These are phyloP conservation scores for Kwoniella mangroviensis DNA, from an alignment of 768 basidiomycete genomes.

Conservation along the genomic window DNA sequence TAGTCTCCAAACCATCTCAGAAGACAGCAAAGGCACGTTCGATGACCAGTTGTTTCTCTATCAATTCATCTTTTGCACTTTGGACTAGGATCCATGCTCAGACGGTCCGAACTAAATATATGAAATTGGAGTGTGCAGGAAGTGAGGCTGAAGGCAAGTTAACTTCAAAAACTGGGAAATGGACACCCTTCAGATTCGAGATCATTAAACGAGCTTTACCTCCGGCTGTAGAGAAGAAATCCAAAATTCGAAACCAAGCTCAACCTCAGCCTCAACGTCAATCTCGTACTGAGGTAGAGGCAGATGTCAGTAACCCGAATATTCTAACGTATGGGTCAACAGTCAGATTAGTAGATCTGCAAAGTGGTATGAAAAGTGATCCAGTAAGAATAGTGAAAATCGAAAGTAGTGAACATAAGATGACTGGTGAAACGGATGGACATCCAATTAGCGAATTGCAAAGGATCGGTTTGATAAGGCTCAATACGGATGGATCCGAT, in stretches of 20 bases:
- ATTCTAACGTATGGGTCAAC: slow-evolving; percentile 83
- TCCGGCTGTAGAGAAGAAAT: not conserved
- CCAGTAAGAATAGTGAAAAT: slow-evolving; percentile 89
- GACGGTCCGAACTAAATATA: slow-evolving; percentile 95
- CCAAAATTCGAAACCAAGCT: not conserved
- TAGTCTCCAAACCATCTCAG: slow-evolving; percentile 89
- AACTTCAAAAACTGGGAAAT: slow-evolving; percentile 77
- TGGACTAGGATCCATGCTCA: slow-evolving; percentile 97
- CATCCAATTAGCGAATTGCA: slow-evolving; percentile 96
- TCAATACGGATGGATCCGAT: slow-evolving; percentile 67
- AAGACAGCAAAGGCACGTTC: slow-evolving; percentile 90
- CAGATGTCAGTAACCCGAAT: slow-evolving; percentile 13
- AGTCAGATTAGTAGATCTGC: slow-evolving; percentile 80
- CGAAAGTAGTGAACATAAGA: slow-evolving; percentile 81
- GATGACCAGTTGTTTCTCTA: slow-evolving; percentile 88
- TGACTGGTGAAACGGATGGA: slow-evolving; percentile 65
- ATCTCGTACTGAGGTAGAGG: not conserved
- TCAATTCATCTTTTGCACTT: slow-evolving; percentile 84
- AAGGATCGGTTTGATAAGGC: slow-evolving; percentile 81
- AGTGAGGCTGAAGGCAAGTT: slow-evolving; percentile 60
- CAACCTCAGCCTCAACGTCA: too few species aligned
- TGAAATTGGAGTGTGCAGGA: slow-evolving; percentile 84
- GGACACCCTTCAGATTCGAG: slow-evolving; percentile 94
- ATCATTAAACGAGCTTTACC: slow-evolving; percentile 70
- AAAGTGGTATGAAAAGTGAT: slow-evolving; percentile 82